Percentiles rank a stretch among this genome's conserved stretches.
These are phyloP conservation scores for Vanderwaltozyma yarrowii DNA, from an alignment of 805 yeast species.

Conservation along the genomic window DNA sequence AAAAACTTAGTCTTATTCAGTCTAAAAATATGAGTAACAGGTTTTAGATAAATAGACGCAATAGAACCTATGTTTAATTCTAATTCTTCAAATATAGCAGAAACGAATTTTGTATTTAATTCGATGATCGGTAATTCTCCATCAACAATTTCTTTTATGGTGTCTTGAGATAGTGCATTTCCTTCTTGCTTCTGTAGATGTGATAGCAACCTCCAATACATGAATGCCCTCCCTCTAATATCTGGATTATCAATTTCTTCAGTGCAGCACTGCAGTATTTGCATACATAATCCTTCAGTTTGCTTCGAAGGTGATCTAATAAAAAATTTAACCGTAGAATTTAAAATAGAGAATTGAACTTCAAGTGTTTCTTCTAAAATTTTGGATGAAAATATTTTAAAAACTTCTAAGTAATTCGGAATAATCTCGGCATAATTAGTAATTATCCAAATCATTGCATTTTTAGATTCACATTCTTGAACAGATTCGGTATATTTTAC, in stretches of 20 bases:
- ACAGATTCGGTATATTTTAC: conserved; percentile 39
- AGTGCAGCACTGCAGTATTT: conserved; percentile 54
- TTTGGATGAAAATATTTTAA: conserved; percentile 30
- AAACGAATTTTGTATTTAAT: conserved; percentile 62
- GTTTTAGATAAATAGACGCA: conserved; percentile 76
- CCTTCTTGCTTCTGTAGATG: conserved; percentile 10
- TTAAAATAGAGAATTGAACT: conserved; percentile 64
- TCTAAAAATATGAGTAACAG: conserved; percentile 72
- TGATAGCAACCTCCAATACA: conserved; percentile 77
- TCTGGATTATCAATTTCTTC: conserved; percentile 77
- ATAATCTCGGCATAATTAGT: conserved; percentile 57
- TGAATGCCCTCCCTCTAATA: conserved; percentile 70
- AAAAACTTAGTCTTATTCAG: conserved; percentile 43
- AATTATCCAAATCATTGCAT: conserved; percentile 73
- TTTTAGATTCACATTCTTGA: conserved; percentile 69
- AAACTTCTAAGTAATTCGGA: conserved; percentile 17
- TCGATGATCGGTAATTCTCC: conserved; percentile 54
- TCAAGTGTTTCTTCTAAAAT: conserved; percentile 55
- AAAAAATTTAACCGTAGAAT: conserved; percentile 65
- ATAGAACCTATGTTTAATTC: conserved; percentile 74
- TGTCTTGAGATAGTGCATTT: conserved; percentile 30
- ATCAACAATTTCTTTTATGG: conserved; percentile 45
- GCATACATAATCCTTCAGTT: conserved; percentile 48
- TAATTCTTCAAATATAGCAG: conserved; percentile 63
- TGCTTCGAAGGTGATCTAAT: conserved; percentile 40